Percentiles rank a stretch among this genome's conserved stretches.
These are phyloP conservation scores for Schizothecium vesticola DNA, from an alignment of 495 filamentous ascomycete species.

Conservation along the genomic window DNA sequence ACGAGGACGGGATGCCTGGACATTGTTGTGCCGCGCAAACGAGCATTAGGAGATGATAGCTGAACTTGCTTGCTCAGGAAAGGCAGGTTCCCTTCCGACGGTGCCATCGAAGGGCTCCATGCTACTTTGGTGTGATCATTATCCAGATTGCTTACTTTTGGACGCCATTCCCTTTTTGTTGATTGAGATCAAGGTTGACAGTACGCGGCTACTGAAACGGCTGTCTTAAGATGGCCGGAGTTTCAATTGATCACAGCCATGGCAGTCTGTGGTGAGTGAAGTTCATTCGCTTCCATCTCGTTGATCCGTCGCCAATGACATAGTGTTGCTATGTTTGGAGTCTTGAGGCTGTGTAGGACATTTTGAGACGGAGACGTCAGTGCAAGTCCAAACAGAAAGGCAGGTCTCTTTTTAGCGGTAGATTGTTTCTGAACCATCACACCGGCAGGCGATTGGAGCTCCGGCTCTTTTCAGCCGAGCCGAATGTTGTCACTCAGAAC, in stretches of 20 bases:
- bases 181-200: not conserved
- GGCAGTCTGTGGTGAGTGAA: not conserved
- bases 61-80: not conserved
- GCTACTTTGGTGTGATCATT: not conserved
- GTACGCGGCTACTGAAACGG: not conserved
- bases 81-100: not conserved
- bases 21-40: not conserved
- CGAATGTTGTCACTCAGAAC: not conserved
- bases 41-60: not conserved
- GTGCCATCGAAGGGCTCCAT: not conserved
- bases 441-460: not conserved
- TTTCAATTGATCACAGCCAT: not conserved
- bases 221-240: not conserved
- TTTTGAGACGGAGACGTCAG: not conserved
- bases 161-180: not conserved
- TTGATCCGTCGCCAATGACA: not conserved
- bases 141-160: not conserved
- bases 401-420: not conserved
- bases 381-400: not conserved
- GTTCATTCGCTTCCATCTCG: not conserved
- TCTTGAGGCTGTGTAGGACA: not conserved
- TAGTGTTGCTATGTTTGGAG: not conserved
- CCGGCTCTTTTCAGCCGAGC: not conserved
- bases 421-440: not conserved
- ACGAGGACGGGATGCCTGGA: not conserved